Conservation (phyloP, 352 stramenopile genomes). For the Detonula confervacea region DNA sequence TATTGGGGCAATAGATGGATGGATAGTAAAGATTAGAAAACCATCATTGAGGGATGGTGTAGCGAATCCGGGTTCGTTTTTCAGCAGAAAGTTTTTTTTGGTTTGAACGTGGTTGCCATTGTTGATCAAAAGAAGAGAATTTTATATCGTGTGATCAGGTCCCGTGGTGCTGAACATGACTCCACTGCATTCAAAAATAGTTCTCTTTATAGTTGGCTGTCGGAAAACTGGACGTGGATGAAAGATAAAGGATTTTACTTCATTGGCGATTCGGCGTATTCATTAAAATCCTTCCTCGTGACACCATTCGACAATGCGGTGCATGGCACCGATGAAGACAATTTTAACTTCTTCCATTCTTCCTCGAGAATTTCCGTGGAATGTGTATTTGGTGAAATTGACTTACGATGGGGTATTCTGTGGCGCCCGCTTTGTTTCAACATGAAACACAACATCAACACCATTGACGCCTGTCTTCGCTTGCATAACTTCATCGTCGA, state of each 20-base stretch:
- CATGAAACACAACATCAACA: conserved; percentile 21
- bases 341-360: conserved; percentile 47
- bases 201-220: conserved; percentile 16
- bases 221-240: conserved; percentile 21
- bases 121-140: conserved; percentile 34
- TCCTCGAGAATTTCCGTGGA: conserved; percentile 30
- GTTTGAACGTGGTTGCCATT: conserved; percentile 28
- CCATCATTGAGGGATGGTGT: conserved; percentile 6
- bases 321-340: conserved; percentile 38
- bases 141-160: conserved; percentile 28
- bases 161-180: conserved; percentile 35
- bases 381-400: conserved; percentile 47
- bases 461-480: conserved; percentile 41
- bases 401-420: conserved; percentile 38
- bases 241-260: conserved; percentile 27
- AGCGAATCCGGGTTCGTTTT: conserved; percentile 25
- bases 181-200: conserved; percentile 50
- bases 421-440: conserved; percentile 22
- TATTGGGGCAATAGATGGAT: conserved; percentile 33
- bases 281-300: conserved; percentile 30
- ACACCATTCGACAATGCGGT: conserved; percentile 43
- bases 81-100: conserved; percentile 45
- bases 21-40: conserved; percentile 23
- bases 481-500: conserved; percentile 53
- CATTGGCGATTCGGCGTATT: conserved; percentile 46